Evolutionary conservation across 805 yeast genomes (phyloP).

Genomic region (Spencermartinsiella europaea): DNA sequence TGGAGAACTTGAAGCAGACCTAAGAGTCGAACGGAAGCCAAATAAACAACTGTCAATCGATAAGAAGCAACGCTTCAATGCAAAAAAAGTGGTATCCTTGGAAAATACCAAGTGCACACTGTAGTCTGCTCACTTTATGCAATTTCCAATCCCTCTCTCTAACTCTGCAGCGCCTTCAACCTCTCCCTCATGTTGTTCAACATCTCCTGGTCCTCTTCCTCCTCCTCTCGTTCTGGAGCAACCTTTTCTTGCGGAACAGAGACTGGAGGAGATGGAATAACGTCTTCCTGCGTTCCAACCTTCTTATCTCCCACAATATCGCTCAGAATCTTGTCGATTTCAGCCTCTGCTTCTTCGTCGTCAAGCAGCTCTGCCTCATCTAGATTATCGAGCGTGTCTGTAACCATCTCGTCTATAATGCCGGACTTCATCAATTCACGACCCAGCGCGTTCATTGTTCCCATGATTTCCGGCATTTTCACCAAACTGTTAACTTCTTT

Average conservation of each 20-base stretch:
- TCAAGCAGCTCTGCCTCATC: conserved; percentile 54
- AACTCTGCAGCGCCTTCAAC: conserved; percentile 73
- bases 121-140: too few species aligned
- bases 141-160: too few species aligned
- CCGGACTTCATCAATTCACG: conserved; percentile 67
- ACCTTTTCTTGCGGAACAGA: conserved; percentile 23
- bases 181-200: conserved; percentile 86
- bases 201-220: conserved; percentile 67
- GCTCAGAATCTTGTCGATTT: conserved; percentile 34
- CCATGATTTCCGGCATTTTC: conserved; percentile 69
- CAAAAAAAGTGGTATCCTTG: too few species aligned
- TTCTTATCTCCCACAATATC: conserved; percentile 38
- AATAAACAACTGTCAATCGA: too few species aligned
- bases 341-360: conserved; percentile 35
- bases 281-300: conserved; percentile 23
- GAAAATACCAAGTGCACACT: too few species aligned
- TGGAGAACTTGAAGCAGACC: too few species aligned
- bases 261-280: conserved; percentile 15
- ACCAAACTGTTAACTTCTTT: conserved; percentile 78
- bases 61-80: too few species aligned
- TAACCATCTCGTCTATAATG: conserved; percentile 90
- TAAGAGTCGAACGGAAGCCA: too few species aligned
- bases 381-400: conserved; percentile 72
- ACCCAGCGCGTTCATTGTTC: conserved; percentile 79
- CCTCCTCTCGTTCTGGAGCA: conserved; percentile 44